Conservation (phyloP, 768 basidiomycete species). For the Amanita rubescens region DNA sequence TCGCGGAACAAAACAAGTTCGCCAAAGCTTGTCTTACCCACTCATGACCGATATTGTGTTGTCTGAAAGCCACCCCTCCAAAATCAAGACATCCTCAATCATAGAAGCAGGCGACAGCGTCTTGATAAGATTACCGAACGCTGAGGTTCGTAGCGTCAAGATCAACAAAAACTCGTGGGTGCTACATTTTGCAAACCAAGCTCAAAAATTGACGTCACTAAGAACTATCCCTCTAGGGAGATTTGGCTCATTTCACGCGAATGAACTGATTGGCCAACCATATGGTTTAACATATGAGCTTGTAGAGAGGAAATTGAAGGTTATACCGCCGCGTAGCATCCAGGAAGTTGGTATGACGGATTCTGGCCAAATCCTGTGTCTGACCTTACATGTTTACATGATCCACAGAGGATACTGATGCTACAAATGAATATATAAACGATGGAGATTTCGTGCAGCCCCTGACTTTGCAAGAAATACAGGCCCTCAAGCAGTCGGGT, state of each 20-base stretch:
- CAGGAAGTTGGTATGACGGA: constrained; percentile 70
- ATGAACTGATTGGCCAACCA: constrained; percentile 72
- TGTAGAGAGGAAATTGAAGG: constrained; percentile 55
- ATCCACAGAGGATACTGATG: constrained; percentile 83
- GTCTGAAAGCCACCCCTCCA: neutral
- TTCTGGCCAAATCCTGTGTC: neutral
- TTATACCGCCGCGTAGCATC: constrained; percentile 53
- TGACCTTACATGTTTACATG: neutral
- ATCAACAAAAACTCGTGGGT: constrained; percentile 67
- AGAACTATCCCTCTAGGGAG: constrained; percentile 77
- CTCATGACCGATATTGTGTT: neutral
- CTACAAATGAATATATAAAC: constrained; percentile 94
- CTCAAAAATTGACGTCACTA: constrained; percentile 8
- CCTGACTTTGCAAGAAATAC: constrained; percentile 77
- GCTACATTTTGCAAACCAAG: neutral
- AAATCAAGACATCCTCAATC: constrained; percentile 10
- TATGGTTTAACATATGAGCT: constrained; percentile 92
- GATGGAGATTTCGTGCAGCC: constrained; percentile 82
- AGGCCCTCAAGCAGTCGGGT: constrained; percentile 74
- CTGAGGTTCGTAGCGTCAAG: constrained; percentile 69
- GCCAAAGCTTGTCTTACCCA: neutral
- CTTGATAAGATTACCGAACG: constrained; percentile 71
- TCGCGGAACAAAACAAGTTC: neutral
- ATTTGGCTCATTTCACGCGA: constrained; percentile 75
- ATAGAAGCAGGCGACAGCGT: constrained; percentile 74